Evolutionary conservation across 106 monocot genomes (phyloP), one percentile per base, ranked within the genome.

Genomic region (Allium sativum): DNA sequence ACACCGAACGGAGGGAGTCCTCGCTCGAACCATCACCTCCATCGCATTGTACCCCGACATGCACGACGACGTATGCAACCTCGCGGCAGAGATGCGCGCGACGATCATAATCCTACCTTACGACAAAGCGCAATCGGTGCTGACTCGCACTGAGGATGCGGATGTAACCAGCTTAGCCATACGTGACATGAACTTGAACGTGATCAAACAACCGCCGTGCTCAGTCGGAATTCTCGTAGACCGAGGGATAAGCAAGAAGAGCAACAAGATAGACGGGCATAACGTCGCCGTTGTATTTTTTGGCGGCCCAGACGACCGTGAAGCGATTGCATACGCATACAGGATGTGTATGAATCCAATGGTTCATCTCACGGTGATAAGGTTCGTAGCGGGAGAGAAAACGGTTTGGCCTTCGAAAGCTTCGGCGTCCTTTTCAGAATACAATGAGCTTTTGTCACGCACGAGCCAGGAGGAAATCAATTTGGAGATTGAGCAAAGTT

Each of bases 241-340:
- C 61, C 80, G 80, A 41, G 77, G 75, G 42, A 61, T 79, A n/a
- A 45, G 42, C 11, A 42, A 21, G 11, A 42, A 67, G 44, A 21
- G 58, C 15, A n/a, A 45, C 43, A n/a, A 21, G 15, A 68, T 48
- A 44, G 18, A 53, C 11, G 52, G 21, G 11, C 31, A 44, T 0
- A 68, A 63, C 22, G 50, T 77, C n/a, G 72, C 55, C 12, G 42
- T 88, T 16, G 58, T 83, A 53, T 88, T 88, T 80, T 66, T 88
- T 21, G 87, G 87, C 11, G 87, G 87, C 7, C 80, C 80, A 7
- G 87, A 88, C 62, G 87, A 88, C 50, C 80, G 83, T 8, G 83
- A 87, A 66, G 83, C 76, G 1, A 79, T 82, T 6, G 66, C 82
- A 1, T 63, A 47, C 31, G 78, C 70, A 1, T 44, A 45, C 18